phyloP scores from a whole-genome alignment of 139 green algal species.

The Deuterostichococcus epilithicus region DNA sequence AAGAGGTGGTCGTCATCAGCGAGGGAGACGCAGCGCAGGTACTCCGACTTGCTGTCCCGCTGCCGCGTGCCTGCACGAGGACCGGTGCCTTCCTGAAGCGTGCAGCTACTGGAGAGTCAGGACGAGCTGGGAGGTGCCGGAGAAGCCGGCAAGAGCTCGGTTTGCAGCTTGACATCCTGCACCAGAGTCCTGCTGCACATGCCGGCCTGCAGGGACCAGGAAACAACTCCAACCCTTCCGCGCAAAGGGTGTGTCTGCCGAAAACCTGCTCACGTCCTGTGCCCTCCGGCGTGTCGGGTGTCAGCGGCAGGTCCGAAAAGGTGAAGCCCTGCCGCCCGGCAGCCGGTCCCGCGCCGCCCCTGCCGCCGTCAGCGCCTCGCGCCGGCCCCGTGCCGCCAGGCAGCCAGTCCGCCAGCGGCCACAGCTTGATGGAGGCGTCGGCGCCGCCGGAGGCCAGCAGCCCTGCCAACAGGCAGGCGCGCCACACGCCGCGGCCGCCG shows the following conservation, averaged over 20 bases:
- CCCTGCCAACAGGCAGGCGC: background rate
- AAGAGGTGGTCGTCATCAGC: conserved; percentile 8
- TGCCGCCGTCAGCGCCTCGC: too few relatives aligned
- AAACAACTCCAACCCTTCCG: too few relatives aligned
- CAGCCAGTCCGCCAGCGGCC: conserved; percentile 30
- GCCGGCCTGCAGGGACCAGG: too few relatives aligned
- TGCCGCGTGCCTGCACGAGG: background rate
- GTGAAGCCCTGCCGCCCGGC: too few relatives aligned
- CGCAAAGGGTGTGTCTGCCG: too few relatives aligned
- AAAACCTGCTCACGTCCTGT: background rate
- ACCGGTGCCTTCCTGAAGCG: background rate
- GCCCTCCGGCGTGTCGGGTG: background rate
- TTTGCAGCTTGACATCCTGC: too few relatives aligned
- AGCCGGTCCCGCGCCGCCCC: too few relatives aligned
- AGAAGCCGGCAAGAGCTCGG: too few relatives aligned
- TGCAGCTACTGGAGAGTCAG: too few relatives aligned
- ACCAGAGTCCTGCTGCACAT: too few relatives aligned
- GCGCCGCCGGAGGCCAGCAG: conserved; percentile 32
- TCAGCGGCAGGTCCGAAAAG: background rate
- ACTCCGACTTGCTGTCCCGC: conserved; percentile 20
- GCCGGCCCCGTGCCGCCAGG: background rate
- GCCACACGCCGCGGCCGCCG: conserved; percentile 31
- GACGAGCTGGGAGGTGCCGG: too few relatives aligned
- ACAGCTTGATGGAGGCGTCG: conserved; percentile 36
- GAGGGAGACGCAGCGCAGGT: conserved; percentile 24